Evolutionary conservation across 2,329 filamentous ascomycete genomes (phyloP).

Genomic region (Aureobasidium sp.): DNA sequence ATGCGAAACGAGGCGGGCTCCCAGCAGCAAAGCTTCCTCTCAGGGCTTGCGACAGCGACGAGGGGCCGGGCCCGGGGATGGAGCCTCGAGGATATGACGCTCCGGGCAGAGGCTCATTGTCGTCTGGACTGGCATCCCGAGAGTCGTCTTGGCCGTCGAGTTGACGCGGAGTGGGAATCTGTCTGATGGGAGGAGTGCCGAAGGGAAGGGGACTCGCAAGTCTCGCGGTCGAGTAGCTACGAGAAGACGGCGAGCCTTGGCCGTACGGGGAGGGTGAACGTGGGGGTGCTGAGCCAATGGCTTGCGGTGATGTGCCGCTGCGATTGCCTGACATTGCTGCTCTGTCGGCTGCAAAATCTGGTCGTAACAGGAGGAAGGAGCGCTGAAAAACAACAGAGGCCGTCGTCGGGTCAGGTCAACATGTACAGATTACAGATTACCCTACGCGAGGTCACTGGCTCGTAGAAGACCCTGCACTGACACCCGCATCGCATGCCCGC

Average conservation of each 20-base stretch:
- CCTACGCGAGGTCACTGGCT: constrained; percentile 5
- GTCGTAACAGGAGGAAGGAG: background rate
- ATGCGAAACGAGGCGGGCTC: constrained; percentile 60
- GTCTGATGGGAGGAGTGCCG: constrained; percentile 40
- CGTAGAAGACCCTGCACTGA: background rate
- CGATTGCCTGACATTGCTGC: background rate
- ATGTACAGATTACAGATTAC: background rate
- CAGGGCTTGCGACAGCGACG: constrained; percentile 80
- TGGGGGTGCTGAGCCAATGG: constrained; percentile 1
- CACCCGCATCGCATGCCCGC: too few relatives aligned
- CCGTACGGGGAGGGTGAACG: constrained; percentile 5
- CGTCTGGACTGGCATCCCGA: background rate
- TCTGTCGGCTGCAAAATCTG: too few relatives aligned
- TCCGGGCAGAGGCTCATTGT: constrained; percentile 54
- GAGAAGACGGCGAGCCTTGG: constrained; percentile 10
- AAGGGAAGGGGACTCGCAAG: constrained; percentile 47
- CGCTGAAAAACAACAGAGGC: background rate
- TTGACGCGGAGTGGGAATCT: constrained; percentile 43
- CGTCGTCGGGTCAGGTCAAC: background rate
- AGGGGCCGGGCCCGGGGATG: constrained; percentile 69
- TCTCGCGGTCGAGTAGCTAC: constrained; percentile 40
- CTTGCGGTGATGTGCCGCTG: constrained; percentile 1
- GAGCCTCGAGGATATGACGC: constrained; percentile 42
- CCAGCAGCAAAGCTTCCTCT: constrained; percentile 59
- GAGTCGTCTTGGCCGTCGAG: constrained; percentile 28